Percentiles rank a stretch among this genome's conserved stretches.
phyloP scores from a whole-genome alignment of 2,329 filamentous ascomycete species.

The Uncinocarpus reesii region DNA sequence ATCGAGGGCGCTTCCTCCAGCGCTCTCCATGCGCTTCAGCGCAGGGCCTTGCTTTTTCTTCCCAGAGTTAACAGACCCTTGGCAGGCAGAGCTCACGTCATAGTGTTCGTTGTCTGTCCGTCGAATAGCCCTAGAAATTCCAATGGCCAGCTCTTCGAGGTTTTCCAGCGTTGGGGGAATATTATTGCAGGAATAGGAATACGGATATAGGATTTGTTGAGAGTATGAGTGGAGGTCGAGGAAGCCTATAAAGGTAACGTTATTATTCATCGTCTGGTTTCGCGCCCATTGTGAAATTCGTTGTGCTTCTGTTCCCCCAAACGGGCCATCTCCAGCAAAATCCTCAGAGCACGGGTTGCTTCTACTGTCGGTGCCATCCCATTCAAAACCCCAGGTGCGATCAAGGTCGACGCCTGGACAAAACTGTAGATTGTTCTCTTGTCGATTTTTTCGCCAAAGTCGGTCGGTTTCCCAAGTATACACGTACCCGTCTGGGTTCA shows the following conservation, averaged over 20 bases:
- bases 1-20: slow-evolving; percentile 79
- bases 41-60: slow-evolving; percentile 22
- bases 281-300: slow-evolving; percentile 70
- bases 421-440: slow-evolving; percentile 69
- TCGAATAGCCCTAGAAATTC: slow-evolving; percentile 79
- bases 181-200: slow-evolving; percentile 68
- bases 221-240: slow-evolving; percentile 91
- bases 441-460: slow-evolving; percentile 88
- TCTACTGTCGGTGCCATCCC: slow-evolving; percentile 57
- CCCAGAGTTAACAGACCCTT: slow-evolving; percentile 49
- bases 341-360: slow-evolving; percentile 83
- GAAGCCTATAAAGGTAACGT: slow-evolving; percentile 69
- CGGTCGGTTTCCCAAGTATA: slow-evolving; percentile 89
- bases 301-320: slow-evolving; percentile 70
- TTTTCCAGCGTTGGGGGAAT: slow-evolving; percentile 82
- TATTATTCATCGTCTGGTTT: slow-evolving; percentile 61
- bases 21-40: slow-evolving; percentile 54
- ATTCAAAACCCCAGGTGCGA: slow-evolving; percentile 72
- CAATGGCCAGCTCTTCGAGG: slow-evolving; percentile 77
- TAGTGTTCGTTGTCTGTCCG: slow-evolving; percentile 66
- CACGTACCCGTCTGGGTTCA: slow-evolving; percentile 90
- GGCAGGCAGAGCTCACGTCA: slow-evolving; percentile 72
- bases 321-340: slow-evolving; percentile 72
- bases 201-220: slow-evolving; percentile 88
- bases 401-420: slow-evolving; percentile 86